Percentiles rank a stretch among this genome's conserved stretches.
phyloP scores from a whole-genome alignment of 805 yeast species.

The Lipomyces anomalus region DNA sequence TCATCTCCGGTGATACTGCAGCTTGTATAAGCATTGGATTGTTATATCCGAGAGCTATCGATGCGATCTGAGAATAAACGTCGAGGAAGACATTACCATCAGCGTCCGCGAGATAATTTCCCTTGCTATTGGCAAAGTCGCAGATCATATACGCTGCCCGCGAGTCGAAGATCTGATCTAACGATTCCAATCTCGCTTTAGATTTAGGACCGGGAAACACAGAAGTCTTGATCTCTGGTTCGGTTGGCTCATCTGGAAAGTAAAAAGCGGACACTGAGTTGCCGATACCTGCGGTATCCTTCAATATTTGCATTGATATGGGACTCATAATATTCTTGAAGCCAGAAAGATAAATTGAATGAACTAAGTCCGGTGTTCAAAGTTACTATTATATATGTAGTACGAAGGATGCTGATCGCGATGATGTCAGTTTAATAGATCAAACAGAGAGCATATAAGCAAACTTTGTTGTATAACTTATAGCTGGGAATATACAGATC shows the following conservation, averaged over 20 bases:
- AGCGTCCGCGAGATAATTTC: conserved; percentile 74
- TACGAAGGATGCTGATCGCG: too few relatives aligned
- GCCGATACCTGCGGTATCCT: too few relatives aligned
- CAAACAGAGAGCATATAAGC: too few relatives aligned
- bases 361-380: too few relatives aligned
- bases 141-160: conserved; percentile 70
- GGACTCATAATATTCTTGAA: too few relatives aligned
- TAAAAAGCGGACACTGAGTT: conserved; percentile 36
- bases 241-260: conserved; percentile 76
- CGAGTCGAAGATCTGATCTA: conserved; percentile 61
- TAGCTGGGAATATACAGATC: too few relatives aligned
- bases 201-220: conserved; percentile 56
- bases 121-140: conserved; percentile 67
- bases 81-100: conserved; percentile 75
- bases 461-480: too few relatives aligned
- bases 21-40: conserved; percentile 67
- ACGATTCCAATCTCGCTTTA: conserved; percentile 27
- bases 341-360: too few relatives aligned
- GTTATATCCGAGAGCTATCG: conserved; percentile 81
- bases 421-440: too few relatives aligned
- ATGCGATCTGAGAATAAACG: conserved; percentile 77
- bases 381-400: too few relatives aligned
- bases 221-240: conserved; percentile 55
- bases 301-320: too few relatives aligned
- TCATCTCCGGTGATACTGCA: conserved; percentile 64